phyloP scores from a whole-genome alignment of 1,284 basidiomycete species.

The Irpex sp. region DNA sequence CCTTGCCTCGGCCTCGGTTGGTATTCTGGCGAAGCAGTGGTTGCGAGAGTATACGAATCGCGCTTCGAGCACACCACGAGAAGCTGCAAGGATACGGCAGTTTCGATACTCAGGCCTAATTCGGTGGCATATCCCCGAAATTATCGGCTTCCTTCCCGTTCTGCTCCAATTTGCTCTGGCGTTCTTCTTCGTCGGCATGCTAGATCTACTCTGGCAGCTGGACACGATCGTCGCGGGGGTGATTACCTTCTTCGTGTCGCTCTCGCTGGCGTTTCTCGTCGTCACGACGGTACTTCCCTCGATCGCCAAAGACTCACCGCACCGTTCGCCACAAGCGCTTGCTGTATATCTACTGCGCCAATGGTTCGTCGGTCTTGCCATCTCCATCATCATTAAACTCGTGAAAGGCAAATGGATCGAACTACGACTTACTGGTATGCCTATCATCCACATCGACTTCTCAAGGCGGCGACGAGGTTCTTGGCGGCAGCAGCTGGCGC shows the following conservation, averaged over 20 bases:
- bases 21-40: constrained; percentile 24
- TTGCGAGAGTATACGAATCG: constrained; percentile 18
- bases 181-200: constrained; percentile 22
- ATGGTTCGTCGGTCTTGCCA: constrained; percentile 6
- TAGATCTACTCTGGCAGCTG: constrained; percentile 21
- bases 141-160: constrained; percentile 19
- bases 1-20: constrained; percentile 20
- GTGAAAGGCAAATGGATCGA: background rate
- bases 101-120: constrained; percentile 18
- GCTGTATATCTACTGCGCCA: constrained; percentile 15
- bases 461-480: background rate
- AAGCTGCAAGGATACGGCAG: constrained; percentile 19
- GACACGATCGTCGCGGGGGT: constrained; percentile 15
- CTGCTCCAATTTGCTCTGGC: constrained; percentile 20
- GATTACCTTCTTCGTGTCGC: constrained; percentile 14
- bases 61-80: constrained; percentile 14
- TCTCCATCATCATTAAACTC: constrained; percentile 6
- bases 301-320: constrained; percentile 17
- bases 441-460: background rate
- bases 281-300: constrained; percentile 19
- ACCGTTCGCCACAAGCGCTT: constrained; percentile 21
- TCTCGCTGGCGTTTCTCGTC: constrained; percentile 11
- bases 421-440: background rate
- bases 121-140: constrained; percentile 18
- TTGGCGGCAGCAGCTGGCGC: background rate